Evolutionary conservation across 164 flowering plant species (phyloP), one percentile per base, ranked within the genome.

Genomic region (Taxillus chinensis): DNA sequence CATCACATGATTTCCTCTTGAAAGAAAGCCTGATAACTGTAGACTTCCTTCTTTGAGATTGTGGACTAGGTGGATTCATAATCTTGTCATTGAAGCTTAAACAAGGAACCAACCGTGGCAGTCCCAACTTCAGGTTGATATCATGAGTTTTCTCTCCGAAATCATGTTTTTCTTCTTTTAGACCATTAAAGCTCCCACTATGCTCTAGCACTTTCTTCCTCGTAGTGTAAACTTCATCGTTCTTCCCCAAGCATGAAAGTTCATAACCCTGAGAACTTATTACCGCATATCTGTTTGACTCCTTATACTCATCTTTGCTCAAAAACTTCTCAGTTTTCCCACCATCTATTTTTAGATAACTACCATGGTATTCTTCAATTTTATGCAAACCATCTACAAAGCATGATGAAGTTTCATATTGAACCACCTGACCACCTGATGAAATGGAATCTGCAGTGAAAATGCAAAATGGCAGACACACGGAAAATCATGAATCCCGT

Each of bases 11-110:
- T 69, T 73, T 79, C 67, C 89, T 80, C 74, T 79, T 89, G 52
- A 95, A 78, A 16, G 99, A 91, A 69, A 87, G 81, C 79, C 88
- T 79, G 63, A 83, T 74, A 61, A 91, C 79, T 43, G 96, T 67
- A 14, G 97, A 77, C 57, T 71, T 84, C 75, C 57, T 86, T 70
- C 57, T 73, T 60, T 79, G 87, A 60, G 82, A 62, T 55, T 67
- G 78, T 5, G 67, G 67, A 60, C 67, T 61, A 50, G 66, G 43
- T 58, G 76, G 64, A 68, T 49, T 67, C 41, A 73, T 55, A 55
- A 67, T 73, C 75, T 80, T 85, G 65, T 92, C 97, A 71, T 83
- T 92, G 70, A 86, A 90, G 67, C 92, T 88, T 49, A 80, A 52
- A 57, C 86, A 59, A 59, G 91, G 76, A 73, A 73, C 68, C 70